Conservation (phyloP, 2,329 filamentous ascomycete genomes). For the Fusarium begoniae region DNA sequence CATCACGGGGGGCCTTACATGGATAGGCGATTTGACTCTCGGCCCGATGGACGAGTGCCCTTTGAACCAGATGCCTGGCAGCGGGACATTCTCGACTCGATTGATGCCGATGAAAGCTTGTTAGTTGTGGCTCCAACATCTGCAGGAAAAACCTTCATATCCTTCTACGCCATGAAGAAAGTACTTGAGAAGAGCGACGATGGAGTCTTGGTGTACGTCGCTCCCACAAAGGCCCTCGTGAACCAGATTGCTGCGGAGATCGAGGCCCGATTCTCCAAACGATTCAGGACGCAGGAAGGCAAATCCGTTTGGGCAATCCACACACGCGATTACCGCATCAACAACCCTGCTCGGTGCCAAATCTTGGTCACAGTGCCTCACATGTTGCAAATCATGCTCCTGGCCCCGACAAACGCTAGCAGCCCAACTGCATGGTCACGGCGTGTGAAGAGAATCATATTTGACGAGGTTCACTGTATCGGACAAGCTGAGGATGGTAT, state of each 20-base stretch:
- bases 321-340: constrained; percentile 78
- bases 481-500: constrained; percentile 80
- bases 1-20: constrained; percentile 76
- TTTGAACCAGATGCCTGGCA: constrained; percentile 85
- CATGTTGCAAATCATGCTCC: constrained; percentile 81
- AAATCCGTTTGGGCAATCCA: constrained; percentile 83
- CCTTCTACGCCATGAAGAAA: constrained; percentile 85
- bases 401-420: constrained; percentile 65
- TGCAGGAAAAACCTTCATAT: constrained; percentile 85
- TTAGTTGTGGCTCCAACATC: constrained; percentile 82
- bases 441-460: constrained; percentile 78
- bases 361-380: constrained; percentile 82
- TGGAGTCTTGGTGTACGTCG: constrained; percentile 79
- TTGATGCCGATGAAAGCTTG: constrained; percentile 75
- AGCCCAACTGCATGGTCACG: constrained; percentile 64
- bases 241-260: constrained; percentile 87
- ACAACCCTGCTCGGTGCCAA: constrained; percentile 77
- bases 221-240: constrained; percentile 83
- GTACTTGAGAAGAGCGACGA: constrained; percentile 74
- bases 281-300: constrained; percentile 64
- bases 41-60: constrained; percentile 70
- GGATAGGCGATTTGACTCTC: constrained; percentile 77
- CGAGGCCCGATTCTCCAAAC: constrained; percentile 77
- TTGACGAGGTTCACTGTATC: constrained; percentile 85
- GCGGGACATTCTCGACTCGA: constrained; percentile 74